These are phyloP conservation scores for Fusarium kyushuense DNA, from an alignment of 2,329 filamentous ascomycete genomes.

Conservation along the genomic window DNA sequence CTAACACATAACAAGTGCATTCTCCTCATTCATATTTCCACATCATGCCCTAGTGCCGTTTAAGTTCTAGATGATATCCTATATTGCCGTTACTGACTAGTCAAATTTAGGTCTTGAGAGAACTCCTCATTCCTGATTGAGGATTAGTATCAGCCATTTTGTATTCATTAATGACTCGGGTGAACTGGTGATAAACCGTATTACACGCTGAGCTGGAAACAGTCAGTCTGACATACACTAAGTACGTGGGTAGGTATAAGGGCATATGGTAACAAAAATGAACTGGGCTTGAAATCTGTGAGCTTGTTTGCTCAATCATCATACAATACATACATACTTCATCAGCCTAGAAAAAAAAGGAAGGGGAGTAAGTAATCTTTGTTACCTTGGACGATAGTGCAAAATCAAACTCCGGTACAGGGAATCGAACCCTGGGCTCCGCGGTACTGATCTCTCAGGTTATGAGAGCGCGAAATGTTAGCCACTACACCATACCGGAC, in stretches of 20 bases:
- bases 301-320: neutral
- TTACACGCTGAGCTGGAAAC: neutral
- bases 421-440: slow-evolving; percentile 37
- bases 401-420: slow-evolving; percentile 26
- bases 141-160: neutral
- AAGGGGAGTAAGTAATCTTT: too few species aligned
- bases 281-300: neutral
- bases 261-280: neutral
- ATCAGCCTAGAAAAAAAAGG: neutral
- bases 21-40: neutral
- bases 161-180: neutral
- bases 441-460: slow-evolving; percentile 39
- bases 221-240: neutral
- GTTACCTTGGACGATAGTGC: neutral
- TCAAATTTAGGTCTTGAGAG: neutral
- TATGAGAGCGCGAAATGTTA: slow-evolving; percentile 52
- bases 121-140: neutral
- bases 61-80: neutral
- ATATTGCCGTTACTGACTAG: neutral
- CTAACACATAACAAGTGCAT: neutral
- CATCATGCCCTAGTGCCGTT: neutral
- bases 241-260: neutral
- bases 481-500: slow-evolving; percentile 53
- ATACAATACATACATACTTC: neutral
- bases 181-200: neutral